Conservation (phyloP, 129 eudicot species). For the Arctium minus region DNA sequence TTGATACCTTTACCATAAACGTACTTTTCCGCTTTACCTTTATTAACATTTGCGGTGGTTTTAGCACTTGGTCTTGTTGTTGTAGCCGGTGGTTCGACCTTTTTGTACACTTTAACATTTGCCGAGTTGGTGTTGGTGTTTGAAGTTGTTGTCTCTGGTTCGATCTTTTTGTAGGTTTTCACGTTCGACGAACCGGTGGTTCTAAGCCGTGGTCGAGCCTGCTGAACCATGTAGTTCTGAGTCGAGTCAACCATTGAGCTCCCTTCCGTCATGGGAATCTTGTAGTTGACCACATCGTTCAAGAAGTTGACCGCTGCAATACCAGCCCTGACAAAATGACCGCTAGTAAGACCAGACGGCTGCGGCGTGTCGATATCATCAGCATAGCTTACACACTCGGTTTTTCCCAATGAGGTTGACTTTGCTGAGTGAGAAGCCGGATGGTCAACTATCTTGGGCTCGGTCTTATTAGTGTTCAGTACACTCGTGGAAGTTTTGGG, state of each 20-base stretch:
- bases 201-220: constrained; percentile 28
- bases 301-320: constrained; percentile 84
- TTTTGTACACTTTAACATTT: constrained; percentile 38
- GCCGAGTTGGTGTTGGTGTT: constrained; percentile 34
- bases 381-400: constrained; percentile 54
- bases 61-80: constrained; percentile 29
- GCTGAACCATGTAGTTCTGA: constrained; percentile 52
- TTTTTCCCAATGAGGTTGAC: constrained; percentile 30
- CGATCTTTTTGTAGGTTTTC: constrained; percentile 45
- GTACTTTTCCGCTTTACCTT: constrained; percentile 39
- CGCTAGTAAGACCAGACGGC: constrained; percentile 59
- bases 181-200: constrained; percentile 31
- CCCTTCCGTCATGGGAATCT: constrained; percentile 69
- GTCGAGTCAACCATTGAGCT: constrained; percentile 40
- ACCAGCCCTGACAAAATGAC: constrained; percentile 84
- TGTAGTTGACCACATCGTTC: constrained; percentile 70
- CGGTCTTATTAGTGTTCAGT: constrained; percentile 27
- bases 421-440: constrained; percentile 32
- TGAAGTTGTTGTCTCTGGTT: constrained; percentile 27
- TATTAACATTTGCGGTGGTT: constrained; percentile 22
- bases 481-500: constrained; percentile 41
- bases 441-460: constrained; percentile 26
- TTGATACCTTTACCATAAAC: constrained; percentile 26
- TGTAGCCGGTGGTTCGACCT: constrained; percentile 33
- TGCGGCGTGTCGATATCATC: constrained; percentile 33